Evolutionary conservation across 352 stramenopile species (phyloP), one percentile per base, ranked within the genome.

Genomic region (Phytophthora chlamydospora): DNA sequence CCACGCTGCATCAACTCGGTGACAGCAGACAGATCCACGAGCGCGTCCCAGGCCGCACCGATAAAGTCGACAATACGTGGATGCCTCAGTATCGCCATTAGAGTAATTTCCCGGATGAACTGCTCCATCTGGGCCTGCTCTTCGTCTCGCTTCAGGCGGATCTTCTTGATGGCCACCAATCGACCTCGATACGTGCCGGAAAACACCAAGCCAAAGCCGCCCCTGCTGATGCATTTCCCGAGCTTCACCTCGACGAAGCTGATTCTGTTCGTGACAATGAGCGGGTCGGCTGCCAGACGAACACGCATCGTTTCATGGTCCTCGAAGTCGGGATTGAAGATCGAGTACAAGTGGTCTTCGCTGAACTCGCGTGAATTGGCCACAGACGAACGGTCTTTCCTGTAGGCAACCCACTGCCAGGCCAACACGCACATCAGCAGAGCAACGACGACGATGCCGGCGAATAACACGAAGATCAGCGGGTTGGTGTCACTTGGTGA

Each of bases 1-100:
- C 78, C 76, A 11, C 72, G 59, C n/a, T 76, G 62, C 78, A 88
- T 85, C n/a, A 81, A 62, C 43, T 88, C 78, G 9, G 67, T 82
- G 14, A 88, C 43, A 3, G 57, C 67, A 1, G 73, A 76, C 3
- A 88, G 39, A 45, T 87, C 64, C 8, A 66, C 48, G 6, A 79
- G 33, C 16, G 65, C 56, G 2, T 78, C 65, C 78, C 75, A 85
- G n/a, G 73, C 60, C 14, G 80, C 56, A 32, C 77, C 77, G 39
- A 87, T 66, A 39, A 81, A 84, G 50, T 70, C 27, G 12, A 85
- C 73, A 27, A 85, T 75, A 0, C 70, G 72, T 11, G 56, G 42
- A 49, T 87, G 77, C 0, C 53, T 29, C 32, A 87, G 61, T 38
- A 66, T 42, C 24, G 73, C 72, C 41, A 83, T 73, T 14, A 83